Base-by-base conservation (phyloP, 352 stramenopile species). In the Phytophthora fragariaefolia region DNA sequence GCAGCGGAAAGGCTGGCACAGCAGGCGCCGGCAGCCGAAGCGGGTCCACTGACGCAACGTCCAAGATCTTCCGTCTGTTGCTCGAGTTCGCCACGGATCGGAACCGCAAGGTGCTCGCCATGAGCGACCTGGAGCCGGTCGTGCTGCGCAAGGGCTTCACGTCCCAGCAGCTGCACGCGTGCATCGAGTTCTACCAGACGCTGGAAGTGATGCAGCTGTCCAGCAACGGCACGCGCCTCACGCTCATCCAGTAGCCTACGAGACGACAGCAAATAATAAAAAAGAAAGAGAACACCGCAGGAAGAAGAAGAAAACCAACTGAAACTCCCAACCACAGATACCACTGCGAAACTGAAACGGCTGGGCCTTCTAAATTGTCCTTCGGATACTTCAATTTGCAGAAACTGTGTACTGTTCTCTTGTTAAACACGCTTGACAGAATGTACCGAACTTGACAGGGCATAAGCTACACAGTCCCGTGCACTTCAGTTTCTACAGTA, bases 71-170 rank as follows among this genome's bases (percentile, higher is more conserved):
- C 71, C 86, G 90, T 32, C 85, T 99, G 69, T 89, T 99, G 50
- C 78, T 97, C 46, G 97, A 99, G 68, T 99, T 98, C 69, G 83
- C 91, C 56, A 89, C 55, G 30, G 87, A 92, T 68, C 85, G 72
- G 27, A 72, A 85, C 49, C 73, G 85, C 51, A 89, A 63, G 63
- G 83, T 75, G 51, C 93, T 90, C 72, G 88, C 76, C 24, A 97
- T 88, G 89, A 95, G 78, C 71, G 95, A 93, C 15, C 74, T 96
- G 46, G 96, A 99, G 66, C 95, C 96, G 15, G 97, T 98, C 58
- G 91, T 98, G 49, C 71, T 99, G 23, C 91, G 96, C 51, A 99
- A 99, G 71, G 97, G 97, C 27, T 99, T 98, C 77, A 99, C 95
- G 8, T 77, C 86, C 38, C 93, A 98, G 73, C 97, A 99, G 79